Percentiles rank a stretch among this genome's conserved stretches.
These are phyloP conservation scores for Diaporthe citriasiana DNA, from an alignment of 2,329 filamentous ascomycete species.

Conservation along the genomic window DNA sequence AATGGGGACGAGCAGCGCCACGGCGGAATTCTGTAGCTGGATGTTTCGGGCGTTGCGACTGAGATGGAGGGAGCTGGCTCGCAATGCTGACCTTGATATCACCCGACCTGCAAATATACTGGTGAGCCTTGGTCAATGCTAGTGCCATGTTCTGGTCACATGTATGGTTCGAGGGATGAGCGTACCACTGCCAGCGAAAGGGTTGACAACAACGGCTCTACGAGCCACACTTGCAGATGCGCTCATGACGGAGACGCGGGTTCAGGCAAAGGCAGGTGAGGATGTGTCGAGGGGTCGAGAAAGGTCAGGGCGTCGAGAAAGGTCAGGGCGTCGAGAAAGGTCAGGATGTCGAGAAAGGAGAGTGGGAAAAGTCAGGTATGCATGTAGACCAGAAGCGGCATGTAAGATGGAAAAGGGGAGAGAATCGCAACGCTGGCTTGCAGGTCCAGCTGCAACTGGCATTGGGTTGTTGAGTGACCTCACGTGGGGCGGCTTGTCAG, in stretches of 20 bases:
- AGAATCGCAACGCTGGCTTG: constrained; percentile 32
- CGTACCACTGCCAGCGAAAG: constrained; percentile 65
- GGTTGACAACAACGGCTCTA: constrained; percentile 67
- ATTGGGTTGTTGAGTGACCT: constrained; percentile 40
- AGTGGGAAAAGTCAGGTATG: constrained; percentile 18
- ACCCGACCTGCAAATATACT: constrained; percentile 56
- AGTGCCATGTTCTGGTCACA: neutral
- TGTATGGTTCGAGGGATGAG: constrained; percentile 39
- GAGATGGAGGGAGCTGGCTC: constrained; percentile 62
- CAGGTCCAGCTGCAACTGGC: constrained; percentile 27
- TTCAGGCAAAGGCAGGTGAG: neutral
- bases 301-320: neutral
- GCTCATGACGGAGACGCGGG: constrained; percentile 60
- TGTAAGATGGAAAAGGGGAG: constrained; percentile 36
- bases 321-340: no score
- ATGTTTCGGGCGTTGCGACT: constrained; percentile 62
- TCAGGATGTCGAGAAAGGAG: neutral
- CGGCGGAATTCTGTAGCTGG: constrained; percentile 61
- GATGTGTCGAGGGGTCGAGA: neutral
- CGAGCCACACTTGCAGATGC: constrained; percentile 69
- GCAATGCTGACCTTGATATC: constrained; percentile 60
- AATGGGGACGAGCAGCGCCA: constrained; percentile 70
- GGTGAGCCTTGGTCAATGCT: constrained; percentile 47
- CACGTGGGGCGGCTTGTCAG: constrained; percentile 38
- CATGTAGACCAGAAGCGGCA: constrained; percentile 39